These are phyloP conservation scores for Carex kokanica DNA, from an alignment of 176 grass and related monocot genomes.

Conservation along the genomic window DNA sequence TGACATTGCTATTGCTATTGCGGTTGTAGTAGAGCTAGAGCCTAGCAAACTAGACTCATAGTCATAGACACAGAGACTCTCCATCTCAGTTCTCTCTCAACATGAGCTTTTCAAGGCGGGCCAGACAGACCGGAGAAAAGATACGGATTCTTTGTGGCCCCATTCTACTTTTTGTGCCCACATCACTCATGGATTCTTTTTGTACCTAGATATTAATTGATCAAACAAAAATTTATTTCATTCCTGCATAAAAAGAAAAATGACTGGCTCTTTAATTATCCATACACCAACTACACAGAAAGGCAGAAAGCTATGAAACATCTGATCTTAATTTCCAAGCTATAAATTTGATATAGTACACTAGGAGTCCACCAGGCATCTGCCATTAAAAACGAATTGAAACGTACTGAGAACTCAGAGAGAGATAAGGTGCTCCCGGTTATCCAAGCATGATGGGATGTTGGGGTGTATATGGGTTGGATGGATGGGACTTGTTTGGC, in stretches of 20 bases:
- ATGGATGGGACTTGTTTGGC: constrained; percentile 28
- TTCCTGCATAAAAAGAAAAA: no score
- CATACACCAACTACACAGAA: not conserved
- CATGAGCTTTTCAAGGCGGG: no score
- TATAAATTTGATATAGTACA: constrained; percentile 1
- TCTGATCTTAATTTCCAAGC: not conserved
- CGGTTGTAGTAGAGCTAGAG: not conserved
- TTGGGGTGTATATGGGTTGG: constrained; percentile 24
- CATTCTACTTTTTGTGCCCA: not conserved
- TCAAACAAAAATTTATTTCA: no score
- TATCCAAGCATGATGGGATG: constrained; percentile 2
- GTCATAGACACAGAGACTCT: not conserved
- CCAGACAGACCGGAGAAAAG: not conserved
- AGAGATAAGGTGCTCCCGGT: constrained; percentile 2
- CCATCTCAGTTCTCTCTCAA: no score
- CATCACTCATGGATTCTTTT: not conserved
- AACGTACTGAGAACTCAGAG: not conserved
- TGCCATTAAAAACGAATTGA: not conserved
- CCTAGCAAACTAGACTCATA: not conserved
- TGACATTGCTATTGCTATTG: not conserved
- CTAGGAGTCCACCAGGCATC: not conserved
- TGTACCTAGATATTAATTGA: not conserved
- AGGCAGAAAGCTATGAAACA: not conserved
- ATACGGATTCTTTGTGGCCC: not conserved
- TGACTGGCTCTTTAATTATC: no score